Conservation (phyloP, 495 filamentous ascomycete genomes). For the Daldinia loculata region DNA sequence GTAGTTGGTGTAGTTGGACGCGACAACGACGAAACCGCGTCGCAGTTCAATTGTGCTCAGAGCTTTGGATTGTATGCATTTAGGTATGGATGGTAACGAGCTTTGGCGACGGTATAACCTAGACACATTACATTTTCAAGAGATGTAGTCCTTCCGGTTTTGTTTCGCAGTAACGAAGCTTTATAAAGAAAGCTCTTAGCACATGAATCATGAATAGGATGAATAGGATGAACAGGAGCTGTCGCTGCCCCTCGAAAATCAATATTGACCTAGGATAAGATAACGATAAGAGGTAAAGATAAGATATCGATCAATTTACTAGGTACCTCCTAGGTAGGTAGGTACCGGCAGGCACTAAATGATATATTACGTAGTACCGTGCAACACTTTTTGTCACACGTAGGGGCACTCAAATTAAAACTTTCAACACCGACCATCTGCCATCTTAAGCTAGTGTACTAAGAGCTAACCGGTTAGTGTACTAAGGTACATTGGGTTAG, state of each 20-base stretch:
- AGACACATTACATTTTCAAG: not conserved
- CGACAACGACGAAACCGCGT: conserved; percentile 8
- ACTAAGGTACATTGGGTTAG: not conserved
- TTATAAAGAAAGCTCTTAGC: not conserved
- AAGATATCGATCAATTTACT: conserved; percentile 1
- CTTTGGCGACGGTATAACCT: not conserved
- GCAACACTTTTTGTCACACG: too few species aligned
- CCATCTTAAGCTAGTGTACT: not conserved
- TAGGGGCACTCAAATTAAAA: too few species aligned
- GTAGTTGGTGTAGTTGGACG: conserved; percentile 2
- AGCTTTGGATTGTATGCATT: not conserved
- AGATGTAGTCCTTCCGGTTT: not conserved
- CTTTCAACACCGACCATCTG: not conserved
- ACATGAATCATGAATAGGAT: conserved; percentile 1
- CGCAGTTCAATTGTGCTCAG: not conserved
- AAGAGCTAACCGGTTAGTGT: too few species aligned
- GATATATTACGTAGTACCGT: not conserved
- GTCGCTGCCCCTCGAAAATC: conserved; percentile 31
- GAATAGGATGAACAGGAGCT: not conserved
- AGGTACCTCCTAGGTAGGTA: too few species aligned
- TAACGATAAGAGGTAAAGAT: conserved; percentile 27
- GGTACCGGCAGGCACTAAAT: too few species aligned
- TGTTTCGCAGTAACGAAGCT: not conserved
- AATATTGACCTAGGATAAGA: conserved; percentile 21
- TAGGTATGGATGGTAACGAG: not conserved